These are phyloP conservation scores for Yamadazyma diddensiae DNA, from an alignment of 1,139 yeast genomes.

Conservation along the genomic window DNA sequence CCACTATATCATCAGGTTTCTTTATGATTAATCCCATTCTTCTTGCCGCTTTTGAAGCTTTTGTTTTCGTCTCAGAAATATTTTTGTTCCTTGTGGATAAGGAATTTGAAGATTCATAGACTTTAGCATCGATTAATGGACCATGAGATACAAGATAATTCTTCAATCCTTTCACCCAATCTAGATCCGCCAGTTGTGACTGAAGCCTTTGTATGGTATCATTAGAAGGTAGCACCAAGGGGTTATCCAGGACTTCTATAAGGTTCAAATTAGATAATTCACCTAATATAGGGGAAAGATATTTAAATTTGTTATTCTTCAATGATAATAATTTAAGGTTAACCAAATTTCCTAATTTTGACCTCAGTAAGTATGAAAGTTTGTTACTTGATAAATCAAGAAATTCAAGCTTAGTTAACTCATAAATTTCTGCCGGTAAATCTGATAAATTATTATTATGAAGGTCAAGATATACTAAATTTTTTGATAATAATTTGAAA, in stretches of 20 bases:
- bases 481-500: slow-evolving; percentile 40
- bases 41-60: slow-evolving; percentile 57
- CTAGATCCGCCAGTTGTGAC: slow-evolving; percentile 40
- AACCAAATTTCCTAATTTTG: slow-evolving; percentile 36
- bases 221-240: slow-evolving; percentile 51
- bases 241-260: slow-evolving; percentile 71
- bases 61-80: slow-evolving; percentile 54
- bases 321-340: slow-evolving; percentile 59
- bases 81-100: slow-evolving; percentile 46
- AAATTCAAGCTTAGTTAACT: slow-evolving; percentile 48
- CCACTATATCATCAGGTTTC: slow-evolving; percentile 26
- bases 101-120: slow-evolving; percentile 21
- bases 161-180: slow-evolving; percentile 56
- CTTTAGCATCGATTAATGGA: slow-evolving; percentile 20
- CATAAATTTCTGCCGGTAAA: slow-evolving; percentile 49
- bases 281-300: slow-evolving; percentile 55
- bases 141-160: slow-evolving; percentile 34
- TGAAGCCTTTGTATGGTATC: slow-evolving; percentile 35
- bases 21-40: slow-evolving; percentile 69
- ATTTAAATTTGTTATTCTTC: slow-evolving; percentile 57
- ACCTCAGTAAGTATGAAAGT: slow-evolving; percentile 40
- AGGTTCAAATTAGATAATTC: slow-evolving; percentile 53
- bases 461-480: slow-evolving; percentile 61
- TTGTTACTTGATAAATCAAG: slow-evolving; percentile 66
- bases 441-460: slow-evolving; percentile 55